These are phyloP conservation scores for Alternaria sp. DNA, from an alignment of 2,329 filamentous ascomycete species.

Conservation along the genomic window DNA sequence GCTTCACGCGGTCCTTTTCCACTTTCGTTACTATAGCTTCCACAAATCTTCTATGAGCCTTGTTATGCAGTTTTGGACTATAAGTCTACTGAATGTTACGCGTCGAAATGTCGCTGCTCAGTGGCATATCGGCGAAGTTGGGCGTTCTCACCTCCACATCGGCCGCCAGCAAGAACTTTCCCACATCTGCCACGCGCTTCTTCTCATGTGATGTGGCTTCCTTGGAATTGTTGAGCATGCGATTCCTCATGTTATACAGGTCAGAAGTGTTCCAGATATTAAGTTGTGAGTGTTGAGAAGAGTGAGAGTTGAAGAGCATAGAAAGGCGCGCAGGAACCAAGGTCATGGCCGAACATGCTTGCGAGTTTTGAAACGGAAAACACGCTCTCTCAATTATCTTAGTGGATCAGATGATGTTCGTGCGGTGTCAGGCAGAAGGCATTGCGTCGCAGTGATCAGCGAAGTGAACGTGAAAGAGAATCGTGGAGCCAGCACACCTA, in stretches of 20 bases:
- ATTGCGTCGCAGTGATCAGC: not conserved
- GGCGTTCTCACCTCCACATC: not conserved
- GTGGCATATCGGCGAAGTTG: not conserved
- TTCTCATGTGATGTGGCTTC: not conserved
- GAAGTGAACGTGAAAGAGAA: not conserved
- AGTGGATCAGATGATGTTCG: not conserved
- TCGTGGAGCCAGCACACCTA: rapidly evolving
- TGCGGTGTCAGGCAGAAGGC: not conserved
- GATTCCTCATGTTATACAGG: not conserved
- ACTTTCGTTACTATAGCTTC: not conserved
- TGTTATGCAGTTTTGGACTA: not conserved
- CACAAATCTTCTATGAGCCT: rapidly evolving
- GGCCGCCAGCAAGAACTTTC: not conserved
- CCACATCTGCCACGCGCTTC: rapidly evolving
- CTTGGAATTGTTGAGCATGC: not conserved
- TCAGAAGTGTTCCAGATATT: not conserved
- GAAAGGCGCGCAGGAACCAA: not conserved
- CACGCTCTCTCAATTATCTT: not conserved
- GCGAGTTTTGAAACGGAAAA: no score
- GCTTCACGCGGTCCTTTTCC: not conserved
- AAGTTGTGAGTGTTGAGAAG: not conserved
- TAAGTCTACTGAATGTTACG: not conserved
- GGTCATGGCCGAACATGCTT: rapidly evolving
- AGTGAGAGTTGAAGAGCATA: not conserved
- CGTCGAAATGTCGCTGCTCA: not conserved